Evolutionary conservation across 2,329 filamentous ascomycete species (phyloP).

Genomic region (Emergomyces orientalis): DNA sequence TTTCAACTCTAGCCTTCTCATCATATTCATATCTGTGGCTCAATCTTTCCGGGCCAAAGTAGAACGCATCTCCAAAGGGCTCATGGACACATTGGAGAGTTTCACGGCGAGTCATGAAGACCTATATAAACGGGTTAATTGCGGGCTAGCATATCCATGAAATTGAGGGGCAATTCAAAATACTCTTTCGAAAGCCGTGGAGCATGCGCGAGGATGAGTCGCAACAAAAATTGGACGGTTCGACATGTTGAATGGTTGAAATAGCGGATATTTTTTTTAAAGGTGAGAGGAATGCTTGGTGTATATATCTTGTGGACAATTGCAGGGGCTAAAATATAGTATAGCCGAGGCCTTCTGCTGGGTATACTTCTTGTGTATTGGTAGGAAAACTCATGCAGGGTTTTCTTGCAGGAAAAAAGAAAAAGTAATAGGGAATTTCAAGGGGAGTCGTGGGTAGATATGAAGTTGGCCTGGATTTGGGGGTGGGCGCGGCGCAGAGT

Average conservation of each 20-base stretch:
- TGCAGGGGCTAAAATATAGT: neutral
- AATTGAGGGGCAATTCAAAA: constrained; percentile 19
- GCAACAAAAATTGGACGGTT: constrained; percentile 80
- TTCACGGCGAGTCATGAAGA: constrained; percentile 91
- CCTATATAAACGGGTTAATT: constrained; percentile 42
- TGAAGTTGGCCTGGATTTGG: neutral
- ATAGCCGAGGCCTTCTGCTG: neutral
- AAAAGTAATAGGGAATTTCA: neutral
- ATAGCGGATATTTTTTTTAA: neutral
- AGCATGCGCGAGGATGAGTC: constrained; percentile 90
- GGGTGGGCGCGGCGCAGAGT: neutral
- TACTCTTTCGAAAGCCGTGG: constrained; percentile 93
- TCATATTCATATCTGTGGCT: constrained; percentile 70
- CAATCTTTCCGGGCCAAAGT: constrained; percentile 85
- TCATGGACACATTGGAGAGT: constrained; percentile 80
- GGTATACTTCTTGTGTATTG: neutral
- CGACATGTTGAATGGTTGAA: constrained; percentile 49
- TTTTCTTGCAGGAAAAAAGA: neutral
- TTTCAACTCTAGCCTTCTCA: constrained; percentile 37
- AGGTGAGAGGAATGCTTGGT: neutral
- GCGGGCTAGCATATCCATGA: neutral
- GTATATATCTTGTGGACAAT: neutral
- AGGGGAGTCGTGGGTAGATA: neutral
- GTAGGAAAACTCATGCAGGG: neutral
- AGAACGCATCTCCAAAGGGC: constrained; percentile 93